A percentile compares a stretch with the other conserved stretches of the same genome.
Evolutionary conservation across 129 eudicot species (phyloP).

Genomic region (Chrysanthemum lavandulifolium): DNA sequence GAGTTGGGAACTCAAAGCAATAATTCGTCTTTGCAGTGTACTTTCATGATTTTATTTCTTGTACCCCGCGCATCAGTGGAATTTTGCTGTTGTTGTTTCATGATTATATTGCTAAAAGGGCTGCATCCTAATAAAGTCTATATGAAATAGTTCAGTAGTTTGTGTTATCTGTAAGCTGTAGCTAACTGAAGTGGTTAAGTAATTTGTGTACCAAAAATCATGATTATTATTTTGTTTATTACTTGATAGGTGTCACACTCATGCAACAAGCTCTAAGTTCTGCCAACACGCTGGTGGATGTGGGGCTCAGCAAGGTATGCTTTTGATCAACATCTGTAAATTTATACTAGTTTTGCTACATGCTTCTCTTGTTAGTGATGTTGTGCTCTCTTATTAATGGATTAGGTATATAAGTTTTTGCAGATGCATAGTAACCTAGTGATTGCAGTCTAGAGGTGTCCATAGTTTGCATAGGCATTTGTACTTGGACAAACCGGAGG

Average conservation of each 20-base stretch:
- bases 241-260: slow-evolving; percentile 62
- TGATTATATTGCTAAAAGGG: slow-evolving; percentile 21
- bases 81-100: background rate
- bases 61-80: background rate
- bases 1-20: too few relatives aligned
- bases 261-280: slow-evolving; percentile 50
- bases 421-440: slow-evolving; percentile 1
- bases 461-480: slow-evolving; percentile 8
- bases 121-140: slow-evolving; percentile 5
- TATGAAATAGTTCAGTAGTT: background rate
- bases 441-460: slow-evolving; percentile 3
- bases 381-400: background rate
- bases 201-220: slow-evolving; percentile 14
- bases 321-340: slow-evolving; percentile 1
- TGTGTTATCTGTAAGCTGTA: background rate
- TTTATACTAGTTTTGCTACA: background rate
- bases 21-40: too few relatives aligned
- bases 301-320: slow-evolving; percentile 85
- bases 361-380: slow-evolving; percentile 25
- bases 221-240: slow-evolving; percentile 10
- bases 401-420: slow-evolving; percentile 2
- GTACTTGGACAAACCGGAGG: background rate
- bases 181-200: slow-evolving; percentile 2
- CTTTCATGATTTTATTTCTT: too few relatives aligned
- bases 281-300: slow-evolving; percentile 73